Base-by-base conservation (phyloP, 495 filamentous ascomycete species). In the Penicillium mononematosum region DNA sequence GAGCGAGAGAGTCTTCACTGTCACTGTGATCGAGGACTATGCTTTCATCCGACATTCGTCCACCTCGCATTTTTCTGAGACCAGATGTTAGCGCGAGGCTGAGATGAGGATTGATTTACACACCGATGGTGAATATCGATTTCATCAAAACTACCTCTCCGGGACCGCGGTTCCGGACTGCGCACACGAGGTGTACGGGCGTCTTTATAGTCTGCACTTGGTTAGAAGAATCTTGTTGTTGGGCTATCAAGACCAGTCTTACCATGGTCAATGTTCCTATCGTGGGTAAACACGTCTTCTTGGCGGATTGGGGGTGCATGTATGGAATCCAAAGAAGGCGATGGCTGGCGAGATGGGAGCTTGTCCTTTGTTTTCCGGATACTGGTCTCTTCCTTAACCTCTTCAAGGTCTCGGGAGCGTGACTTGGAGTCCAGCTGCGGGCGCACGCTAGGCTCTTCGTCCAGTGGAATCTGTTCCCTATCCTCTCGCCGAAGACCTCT, bases 241-340 rank as follows among this genome's bases (percentile, higher is more conserved):
- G 5, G 5, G 16, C 16, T 24, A 32, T 10, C 8, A 11, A 39
- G 6, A 11, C 5, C 14, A 2, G 11, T n/a, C 61, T 38, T 59
- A 73, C 91, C 92, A 74, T 96, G 90, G 68, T 96, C 89, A 64
- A 96, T 89, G 62, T 93, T 87, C 22, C 87, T 81, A 65, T 94
- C 92, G 69, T 92, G 90, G 2, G 89, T 91, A 56, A 92, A 89
- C 44, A 94, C 81, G 65, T 95, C 88, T 58, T 95, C 88, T 58
- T 90, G 84, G 64, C 88, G 85, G 60, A 92, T 88, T 5, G 83
- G 81, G 5, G 88, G 87, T 19, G 82, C 84, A 59, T 82, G 79
- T 64, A 91, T 85, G 4, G 85, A 82, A 41, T 78, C 76, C 24
- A 79, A 72, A 24, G 77, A 77, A 22, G 70, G 66, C 16, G 70